Conservation (phyloP, 2,329 filamentous ascomycete genomes). For the Myriosclerotinia scirpicola region DNA sequence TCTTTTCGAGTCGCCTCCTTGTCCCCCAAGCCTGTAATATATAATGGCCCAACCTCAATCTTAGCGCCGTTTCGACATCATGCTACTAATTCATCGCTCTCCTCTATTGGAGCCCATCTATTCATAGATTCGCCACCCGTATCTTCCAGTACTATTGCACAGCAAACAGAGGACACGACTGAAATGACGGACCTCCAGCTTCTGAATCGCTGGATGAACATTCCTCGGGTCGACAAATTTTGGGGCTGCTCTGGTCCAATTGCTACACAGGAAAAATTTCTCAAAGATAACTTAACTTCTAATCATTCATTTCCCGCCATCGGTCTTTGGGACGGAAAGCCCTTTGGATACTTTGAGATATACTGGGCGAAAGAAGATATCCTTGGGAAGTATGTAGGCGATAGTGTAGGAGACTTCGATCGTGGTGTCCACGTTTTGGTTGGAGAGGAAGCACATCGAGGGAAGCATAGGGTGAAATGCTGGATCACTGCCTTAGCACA, state of each 20-base stretch:
- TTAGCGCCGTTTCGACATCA: conserved; percentile 34
- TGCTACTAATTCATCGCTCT: conserved; percentile 34
- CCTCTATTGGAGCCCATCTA: conserved; percentile 38
- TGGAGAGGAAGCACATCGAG: conserved; percentile 88
- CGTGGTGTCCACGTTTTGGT: conserved; percentile 85
- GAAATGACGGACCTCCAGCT: conserved; percentile 61
- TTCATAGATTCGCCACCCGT: conserved; percentile 45
- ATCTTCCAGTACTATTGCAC: conserved; percentile 45
- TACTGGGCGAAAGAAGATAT: conserved; percentile 97
- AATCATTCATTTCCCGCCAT: conserved; percentile 86
- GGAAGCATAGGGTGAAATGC: conserved; percentile 68
- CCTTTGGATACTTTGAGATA: conserved; percentile 96
- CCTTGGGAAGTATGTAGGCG: conserved; percentile 69
- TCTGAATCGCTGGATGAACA: conserved; percentile 85
- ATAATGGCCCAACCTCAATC: conserved; percentile 55
- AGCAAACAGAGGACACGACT: conserved; percentile 32
- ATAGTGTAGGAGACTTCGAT: conserved; percentile 74
- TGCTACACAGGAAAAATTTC: conserved; percentile 63
- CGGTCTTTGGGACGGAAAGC: conserved; percentile 89
- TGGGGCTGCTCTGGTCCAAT: conserved; percentile 70
- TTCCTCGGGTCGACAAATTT: conserved; percentile 77
- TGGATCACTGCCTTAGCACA: conserved; percentile 91
- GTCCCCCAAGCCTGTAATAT: conserved; percentile 61
- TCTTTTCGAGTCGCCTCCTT: conserved; percentile 83
- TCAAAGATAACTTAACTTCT: conserved; percentile 63